phyloP scores from a whole-genome alignment of 2,329 filamentous ascomycete species.

The Dichotomopilus funicola region DNA sequence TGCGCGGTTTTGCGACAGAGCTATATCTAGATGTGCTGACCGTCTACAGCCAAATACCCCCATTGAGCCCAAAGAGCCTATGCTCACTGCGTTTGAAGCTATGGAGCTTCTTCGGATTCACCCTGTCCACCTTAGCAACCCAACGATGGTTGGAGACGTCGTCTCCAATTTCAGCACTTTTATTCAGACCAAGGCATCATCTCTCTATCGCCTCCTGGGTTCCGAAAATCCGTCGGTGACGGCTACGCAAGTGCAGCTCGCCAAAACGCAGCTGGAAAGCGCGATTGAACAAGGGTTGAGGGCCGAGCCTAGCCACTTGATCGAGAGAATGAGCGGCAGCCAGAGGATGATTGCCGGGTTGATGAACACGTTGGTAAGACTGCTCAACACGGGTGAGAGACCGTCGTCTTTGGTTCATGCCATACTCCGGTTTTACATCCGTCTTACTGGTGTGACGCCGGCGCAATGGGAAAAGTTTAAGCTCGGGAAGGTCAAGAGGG shows the following conservation, averaged over 20 bases:
- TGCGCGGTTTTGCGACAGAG: neutral
- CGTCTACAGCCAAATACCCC: neutral
- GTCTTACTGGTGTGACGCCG: constrained; percentile 17
- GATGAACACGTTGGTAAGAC: constrained; percentile 18
- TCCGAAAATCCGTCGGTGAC: neutral
- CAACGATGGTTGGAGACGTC: neutral
- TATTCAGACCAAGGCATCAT: constrained; percentile 6
- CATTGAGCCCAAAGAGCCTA: constrained; percentile 16
- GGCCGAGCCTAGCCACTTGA: constrained; percentile 8
- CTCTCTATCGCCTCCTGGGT: neutral
- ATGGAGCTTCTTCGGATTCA: constrained; percentile 18
- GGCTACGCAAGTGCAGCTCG: constrained; percentile 1
- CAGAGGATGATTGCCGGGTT: constrained; percentile 10
- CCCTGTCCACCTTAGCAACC: constrained; percentile 16
- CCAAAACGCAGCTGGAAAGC: constrained; percentile 16
- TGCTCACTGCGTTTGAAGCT: constrained; percentile 12
- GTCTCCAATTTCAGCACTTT: constrained; percentile 12
- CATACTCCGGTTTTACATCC: constrained; percentile 20
- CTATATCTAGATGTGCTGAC: no score
- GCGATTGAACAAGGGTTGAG: constrained; percentile 16
- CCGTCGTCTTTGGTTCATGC: constrained; percentile 20
- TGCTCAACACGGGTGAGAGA: constrained; percentile 18
- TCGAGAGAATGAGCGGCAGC: constrained; percentile 12
- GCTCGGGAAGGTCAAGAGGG: constrained; percentile 57
- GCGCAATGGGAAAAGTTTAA: constrained; percentile 34